Conservation (phyloP, 495 filamentous ascomycete species). For the Daldinia concentrica region DNA sequence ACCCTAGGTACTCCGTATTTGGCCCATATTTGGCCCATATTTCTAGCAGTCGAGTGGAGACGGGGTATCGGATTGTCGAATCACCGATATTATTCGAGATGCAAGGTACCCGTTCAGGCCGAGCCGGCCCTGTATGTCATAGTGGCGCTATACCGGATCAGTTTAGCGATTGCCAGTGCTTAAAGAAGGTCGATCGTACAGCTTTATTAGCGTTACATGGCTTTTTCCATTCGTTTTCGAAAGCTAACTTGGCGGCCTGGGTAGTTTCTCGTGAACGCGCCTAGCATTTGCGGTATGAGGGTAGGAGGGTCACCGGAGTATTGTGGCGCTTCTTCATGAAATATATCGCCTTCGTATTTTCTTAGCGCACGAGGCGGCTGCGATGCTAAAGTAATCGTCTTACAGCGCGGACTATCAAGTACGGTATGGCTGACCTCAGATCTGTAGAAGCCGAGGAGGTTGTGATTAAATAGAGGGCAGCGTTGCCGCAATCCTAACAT, state of each 20-base stretch:
- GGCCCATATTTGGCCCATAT: conserved; percentile 36
- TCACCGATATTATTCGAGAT: conserved; percentile 30
- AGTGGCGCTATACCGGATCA: conserved; percentile 25
- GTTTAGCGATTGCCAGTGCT: conserved; percentile 29
- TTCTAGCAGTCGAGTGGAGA: conserved; percentile 30
- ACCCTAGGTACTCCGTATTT: conserved; percentile 31
- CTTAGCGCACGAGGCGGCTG: conserved; percentile 32
- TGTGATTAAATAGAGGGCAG: conserved; percentile 9
- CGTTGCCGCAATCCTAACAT: conserved; percentile 27
- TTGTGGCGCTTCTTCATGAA: conserved; percentile 41
- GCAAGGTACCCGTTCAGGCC: conserved; percentile 48
- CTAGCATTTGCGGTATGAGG: not conserved
- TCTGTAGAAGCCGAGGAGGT: not conserved
- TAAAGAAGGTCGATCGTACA: conserved; percentile 40
- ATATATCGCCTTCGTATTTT: conserved; percentile 20
- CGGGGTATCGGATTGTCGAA: conserved; percentile 34
- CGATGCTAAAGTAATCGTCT: conserved; percentile 11
- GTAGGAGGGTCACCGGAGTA: conserved; percentile 6
- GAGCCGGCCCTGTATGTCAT: conserved; percentile 22
- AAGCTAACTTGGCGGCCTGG: too few relatives aligned
- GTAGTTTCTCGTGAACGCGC: not conserved
- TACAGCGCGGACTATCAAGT: not conserved
- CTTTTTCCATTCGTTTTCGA: not conserved
- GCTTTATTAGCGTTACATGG: conserved; percentile 34
- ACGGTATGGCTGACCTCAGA: not conserved